These are phyloP conservation scores for Apiosordaria backusii DNA, from an alignment of 495 filamentous ascomycete species.

Conservation along the genomic window DNA sequence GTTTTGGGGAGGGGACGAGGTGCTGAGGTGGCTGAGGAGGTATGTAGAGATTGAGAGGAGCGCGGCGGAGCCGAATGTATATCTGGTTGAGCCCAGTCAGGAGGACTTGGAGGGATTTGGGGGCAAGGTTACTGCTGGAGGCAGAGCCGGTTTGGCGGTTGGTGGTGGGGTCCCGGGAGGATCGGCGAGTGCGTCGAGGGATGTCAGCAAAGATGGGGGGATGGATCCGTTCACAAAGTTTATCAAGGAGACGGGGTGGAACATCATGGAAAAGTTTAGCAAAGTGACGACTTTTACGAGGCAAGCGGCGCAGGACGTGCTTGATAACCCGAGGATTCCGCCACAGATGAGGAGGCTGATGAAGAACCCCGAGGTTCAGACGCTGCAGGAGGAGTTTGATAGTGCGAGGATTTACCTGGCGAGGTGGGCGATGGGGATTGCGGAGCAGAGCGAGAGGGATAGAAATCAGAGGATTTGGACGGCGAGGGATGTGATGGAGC, in stretches of 20 bases:
- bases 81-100: constrained; percentile 79
- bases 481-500: constrained; percentile 83
- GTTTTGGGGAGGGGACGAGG: constrained; percentile 98
- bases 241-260: constrained; percentile 94
- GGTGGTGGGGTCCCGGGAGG: constrained; percentile 15
- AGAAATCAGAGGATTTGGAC: constrained; percentile 84
- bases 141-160: constrained; percentile 32
- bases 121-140: constrained; percentile 49
- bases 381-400: constrained; percentile 93
- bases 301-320: constrained; percentile 84
- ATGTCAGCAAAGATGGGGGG: constrained; percentile 52
- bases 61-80: constrained; percentile 78
- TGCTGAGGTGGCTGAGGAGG: constrained; percentile 80
- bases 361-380: constrained; percentile 92
- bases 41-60: constrained; percentile 82
- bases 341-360: constrained; percentile 81
- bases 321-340: constrained; percentile 83
- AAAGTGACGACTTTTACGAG: constrained; percentile 95
- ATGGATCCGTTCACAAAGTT: constrained; percentile 97
- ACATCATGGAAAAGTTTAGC: constrained; percentile 87
- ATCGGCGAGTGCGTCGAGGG: constrained; percentile 21
- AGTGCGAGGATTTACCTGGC: constrained; percentile 91
- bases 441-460: constrained; percentile 90
- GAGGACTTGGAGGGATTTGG: constrained; percentile 85
- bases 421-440: constrained; percentile 97